Evolutionary conservation across 139 green algal species (phyloP).

Genomic region (Asterochloris sp.): DNA sequence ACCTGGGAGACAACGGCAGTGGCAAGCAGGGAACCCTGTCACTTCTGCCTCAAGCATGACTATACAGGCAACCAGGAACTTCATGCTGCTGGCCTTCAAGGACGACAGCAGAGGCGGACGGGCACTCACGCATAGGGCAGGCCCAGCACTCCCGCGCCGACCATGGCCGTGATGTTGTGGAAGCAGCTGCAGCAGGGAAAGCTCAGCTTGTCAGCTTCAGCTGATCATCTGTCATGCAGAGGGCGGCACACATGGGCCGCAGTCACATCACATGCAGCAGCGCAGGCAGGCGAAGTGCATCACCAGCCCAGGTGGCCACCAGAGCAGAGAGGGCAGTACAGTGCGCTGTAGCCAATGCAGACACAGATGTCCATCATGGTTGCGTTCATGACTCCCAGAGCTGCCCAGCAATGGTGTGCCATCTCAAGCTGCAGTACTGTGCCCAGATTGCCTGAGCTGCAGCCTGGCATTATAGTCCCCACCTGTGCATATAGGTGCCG

Average conservation of each 20-base stretch:
- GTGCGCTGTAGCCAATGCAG: no score
- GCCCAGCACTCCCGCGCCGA: constrained; percentile 59
- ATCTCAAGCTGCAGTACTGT: background rate
- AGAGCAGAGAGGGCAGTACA: background rate
- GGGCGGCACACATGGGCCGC: no score
- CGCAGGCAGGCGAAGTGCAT: background rate
- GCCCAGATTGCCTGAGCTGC: background rate
- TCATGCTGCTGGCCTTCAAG: background rate
- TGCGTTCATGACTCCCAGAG: no score
- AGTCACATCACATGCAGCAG: background rate
- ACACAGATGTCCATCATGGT: background rate
- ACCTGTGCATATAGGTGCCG: background rate
- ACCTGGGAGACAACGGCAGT: background rate
- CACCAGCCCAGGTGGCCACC: background rate
- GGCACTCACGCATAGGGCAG: background rate
- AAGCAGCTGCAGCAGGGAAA: constrained; percentile 3
- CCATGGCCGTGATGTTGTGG: constrained; percentile 15
- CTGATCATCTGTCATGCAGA: background rate
- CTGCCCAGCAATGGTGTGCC: background rate
- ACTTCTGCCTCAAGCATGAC: background rate
- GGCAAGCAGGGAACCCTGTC: background rate
- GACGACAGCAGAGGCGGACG: background rate
- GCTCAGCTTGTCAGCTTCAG: background rate
- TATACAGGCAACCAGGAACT: background rate
- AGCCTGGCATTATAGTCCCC: background rate